These are phyloP conservation scores for Erodium chrysanthum DNA, from an alignment of 441 rosid genomes.

Conservation along the genomic window DNA sequence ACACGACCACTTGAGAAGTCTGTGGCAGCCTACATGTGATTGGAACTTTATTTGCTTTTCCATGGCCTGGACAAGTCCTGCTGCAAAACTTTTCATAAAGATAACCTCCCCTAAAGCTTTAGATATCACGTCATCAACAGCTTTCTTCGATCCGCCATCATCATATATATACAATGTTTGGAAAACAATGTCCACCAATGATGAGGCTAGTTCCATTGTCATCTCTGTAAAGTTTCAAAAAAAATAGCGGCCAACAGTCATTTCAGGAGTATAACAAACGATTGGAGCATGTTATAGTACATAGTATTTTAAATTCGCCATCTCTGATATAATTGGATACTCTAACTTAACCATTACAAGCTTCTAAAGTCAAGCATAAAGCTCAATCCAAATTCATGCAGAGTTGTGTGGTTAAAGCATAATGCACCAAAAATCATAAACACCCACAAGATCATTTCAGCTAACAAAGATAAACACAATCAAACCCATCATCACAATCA, in stretches of 20 bases:
- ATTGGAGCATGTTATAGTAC: background rate
- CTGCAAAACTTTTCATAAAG: constrained; percentile 84
- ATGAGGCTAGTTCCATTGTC: constrained; percentile 44
- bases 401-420: background rate
- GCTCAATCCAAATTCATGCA: background rate
- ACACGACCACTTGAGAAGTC: constrained; percentile 83
- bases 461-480: background rate
- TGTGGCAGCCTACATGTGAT: constrained; percentile 52
- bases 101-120: constrained; percentile 42
- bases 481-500: background rate
- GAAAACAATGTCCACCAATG: constrained; percentile 62
- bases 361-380: background rate
- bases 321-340: background rate
- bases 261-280: constrained; percentile 1
- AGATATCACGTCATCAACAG: constrained; percentile 65
- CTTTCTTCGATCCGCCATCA: constrained; percentile 66
- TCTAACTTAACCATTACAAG: background rate
- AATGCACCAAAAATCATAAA: background rate
- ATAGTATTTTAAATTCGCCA: background rate
- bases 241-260: background rate
- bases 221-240: constrained; percentile 44
- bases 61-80: constrained; percentile 75
- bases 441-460: background rate
- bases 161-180: constrained; percentile 57
- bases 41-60: constrained; percentile 63